Evolutionary conservation across 176 grass and related monocot species (phyloP).

Genomic region (Lolium perenne): DNA sequence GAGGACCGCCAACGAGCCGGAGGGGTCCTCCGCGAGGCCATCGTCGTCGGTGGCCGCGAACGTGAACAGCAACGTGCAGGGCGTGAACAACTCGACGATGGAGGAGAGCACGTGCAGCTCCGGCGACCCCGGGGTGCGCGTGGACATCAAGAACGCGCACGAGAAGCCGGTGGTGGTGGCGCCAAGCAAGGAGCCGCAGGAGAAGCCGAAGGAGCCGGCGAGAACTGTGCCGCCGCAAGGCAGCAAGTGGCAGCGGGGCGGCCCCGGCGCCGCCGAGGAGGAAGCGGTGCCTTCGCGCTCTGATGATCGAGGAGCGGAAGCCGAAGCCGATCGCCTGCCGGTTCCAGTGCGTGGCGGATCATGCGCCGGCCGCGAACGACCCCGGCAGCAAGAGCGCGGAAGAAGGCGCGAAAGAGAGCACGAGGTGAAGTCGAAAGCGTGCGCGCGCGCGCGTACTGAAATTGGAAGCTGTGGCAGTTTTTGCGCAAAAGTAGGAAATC

Average conservation of each 20-base stretch:
- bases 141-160: constrained; percentile 54
- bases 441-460: not conserved
- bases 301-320: constrained; percentile 75
- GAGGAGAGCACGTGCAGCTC: constrained; percentile 69
- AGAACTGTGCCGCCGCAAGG: constrained; percentile 13
- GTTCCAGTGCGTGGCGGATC: constrained; percentile 61
- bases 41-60: constrained; percentile 38
- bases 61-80: constrained; percentile 91
- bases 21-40: constrained; percentile 1
- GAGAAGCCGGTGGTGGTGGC: constrained; percentile 19
- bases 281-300: constrained; percentile 77
- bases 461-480: not conserved
- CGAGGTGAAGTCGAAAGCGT: not conserved
- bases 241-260: not conserved
- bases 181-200: not conserved
- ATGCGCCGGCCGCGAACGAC: constrained; percentile 10
- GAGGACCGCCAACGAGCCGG: not conserved
- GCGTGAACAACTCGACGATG: constrained; percentile 86
- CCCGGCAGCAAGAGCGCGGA: not conserved
- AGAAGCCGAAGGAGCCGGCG: constrained; percentile 14
- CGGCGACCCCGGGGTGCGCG: constrained; percentile 68
- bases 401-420: constrained; percentile 38
- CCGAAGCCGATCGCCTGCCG: constrained; percentile 61
- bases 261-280: constrained; percentile 21
- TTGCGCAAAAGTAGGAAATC: not conserved